Conservation (phyloP, 2,329 filamentous ascomycete genomes). For the Sphaceloma murrayae region DNA sequence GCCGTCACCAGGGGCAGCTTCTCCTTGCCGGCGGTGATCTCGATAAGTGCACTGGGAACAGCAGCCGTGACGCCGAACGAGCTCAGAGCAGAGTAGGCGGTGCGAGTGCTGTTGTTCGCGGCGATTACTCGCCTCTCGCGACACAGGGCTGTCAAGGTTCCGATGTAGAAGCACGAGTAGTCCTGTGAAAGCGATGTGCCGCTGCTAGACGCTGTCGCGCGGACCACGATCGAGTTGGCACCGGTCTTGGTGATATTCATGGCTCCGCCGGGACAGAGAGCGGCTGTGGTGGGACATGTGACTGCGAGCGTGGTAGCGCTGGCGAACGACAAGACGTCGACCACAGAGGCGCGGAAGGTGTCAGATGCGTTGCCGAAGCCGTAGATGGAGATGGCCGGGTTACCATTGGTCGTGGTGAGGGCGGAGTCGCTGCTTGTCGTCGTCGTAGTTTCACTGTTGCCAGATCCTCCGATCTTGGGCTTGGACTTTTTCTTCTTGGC, state of each 20-base stretch:
- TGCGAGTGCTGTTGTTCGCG: neutral
- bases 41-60: neutral
- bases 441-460: neutral
- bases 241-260: constrained; percentile 9
- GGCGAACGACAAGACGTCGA: neutral
- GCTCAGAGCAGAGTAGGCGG: neutral
- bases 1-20: neutral
- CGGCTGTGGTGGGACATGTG: constrained; percentile 1
- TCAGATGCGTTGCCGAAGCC: constrained; percentile 8
- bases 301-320: neutral
- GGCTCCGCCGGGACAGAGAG: neutral
- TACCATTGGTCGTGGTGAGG: constrained; percentile 2
- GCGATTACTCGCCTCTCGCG: constrained; percentile 1
- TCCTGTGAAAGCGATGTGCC: neutral
- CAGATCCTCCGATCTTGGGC: neutral
- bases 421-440: constrained; percentile 1
- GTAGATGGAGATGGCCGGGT: constrained; percentile 5
- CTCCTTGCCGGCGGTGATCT: constrained; percentile 5
- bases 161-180: neutral
- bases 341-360: neutral
- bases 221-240: constrained; percentile 2
- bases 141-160: neutral
- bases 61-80: neutral
- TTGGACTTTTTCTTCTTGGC: constrained; percentile 14
- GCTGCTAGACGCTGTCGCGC: constrained; percentile 1